Evolutionary conservation across 1,139 yeast species (phyloP).

Genomic region (Saccharomyces pastorianus): DNA sequence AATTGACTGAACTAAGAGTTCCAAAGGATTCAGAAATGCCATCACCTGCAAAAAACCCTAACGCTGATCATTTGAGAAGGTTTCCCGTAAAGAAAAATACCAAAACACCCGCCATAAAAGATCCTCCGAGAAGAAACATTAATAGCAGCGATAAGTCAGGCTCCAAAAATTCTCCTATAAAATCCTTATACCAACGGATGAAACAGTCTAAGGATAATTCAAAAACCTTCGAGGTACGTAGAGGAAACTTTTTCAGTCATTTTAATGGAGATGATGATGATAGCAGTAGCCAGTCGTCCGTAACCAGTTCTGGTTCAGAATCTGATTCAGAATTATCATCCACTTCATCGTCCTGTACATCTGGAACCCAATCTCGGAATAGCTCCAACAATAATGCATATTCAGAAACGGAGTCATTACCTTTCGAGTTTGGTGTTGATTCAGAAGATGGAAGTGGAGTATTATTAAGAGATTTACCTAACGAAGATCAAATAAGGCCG

Average conservation of each 20-base stretch:
- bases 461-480: conserved; percentile 19
- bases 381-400: conserved; percentile 6
- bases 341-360: conserved; percentile 2
- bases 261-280: conserved; percentile 12
- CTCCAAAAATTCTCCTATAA: conserved; percentile 1
- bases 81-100: neutral
- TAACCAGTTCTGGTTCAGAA: conserved; percentile 9
- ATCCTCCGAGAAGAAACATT: neutral
- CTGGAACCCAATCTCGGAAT: conserved; percentile 6
- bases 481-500: conserved; percentile 13
- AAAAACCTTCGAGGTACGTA: conserved; percentile 8
- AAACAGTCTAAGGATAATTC: conserved; percentile 3
- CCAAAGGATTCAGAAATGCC: neutral
- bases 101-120: neutral
- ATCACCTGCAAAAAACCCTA: neutral
- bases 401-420: conserved; percentile 24
- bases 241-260: conserved; percentile 19
- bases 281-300: conserved; percentile 11
- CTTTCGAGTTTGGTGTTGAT: conserved; percentile 24
- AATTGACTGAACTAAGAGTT: neutral
- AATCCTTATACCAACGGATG: conserved; percentile 4
- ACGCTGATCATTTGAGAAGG: neutral
- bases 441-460: conserved; percentile 20
- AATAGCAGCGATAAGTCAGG: neutral
- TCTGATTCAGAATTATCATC: conserved; percentile 5